phyloP scores from a whole-genome alignment of 2,329 filamentous ascomycete genomes.

The Arthrobotrys sinensis region DNA sequence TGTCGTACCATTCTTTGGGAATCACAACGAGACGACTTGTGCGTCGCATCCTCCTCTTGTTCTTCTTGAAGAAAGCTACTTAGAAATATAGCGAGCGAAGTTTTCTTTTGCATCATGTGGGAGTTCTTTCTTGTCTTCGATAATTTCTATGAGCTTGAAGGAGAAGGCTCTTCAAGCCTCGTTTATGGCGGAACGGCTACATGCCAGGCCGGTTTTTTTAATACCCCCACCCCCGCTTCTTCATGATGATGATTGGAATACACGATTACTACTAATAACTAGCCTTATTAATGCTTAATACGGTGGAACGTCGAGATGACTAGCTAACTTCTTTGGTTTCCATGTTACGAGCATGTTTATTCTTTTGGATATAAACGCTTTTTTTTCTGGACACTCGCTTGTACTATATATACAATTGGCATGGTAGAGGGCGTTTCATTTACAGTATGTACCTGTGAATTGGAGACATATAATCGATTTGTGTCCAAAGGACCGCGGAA shows the following conservation, averaged over 20 bases:
- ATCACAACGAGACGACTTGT: not conserved
- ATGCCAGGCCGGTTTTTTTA: conserved; percentile 28
- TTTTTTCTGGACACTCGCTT: conserved; percentile 50
- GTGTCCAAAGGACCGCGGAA: not conserved
- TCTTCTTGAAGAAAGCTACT: conserved; percentile 1
- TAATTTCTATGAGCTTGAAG: conserved; percentile 2
- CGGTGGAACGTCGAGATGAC: conserved; percentile 23
- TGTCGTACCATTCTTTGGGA: conserved; percentile 9
- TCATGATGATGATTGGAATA: conserved; percentile 3
- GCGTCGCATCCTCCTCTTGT: not conserved
- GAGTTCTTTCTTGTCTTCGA: conserved; percentile 37
- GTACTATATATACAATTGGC: conserved; percentile 52
- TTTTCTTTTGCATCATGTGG: conserved; percentile 45
- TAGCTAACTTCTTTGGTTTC: not conserved
- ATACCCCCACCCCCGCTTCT: not conserved
- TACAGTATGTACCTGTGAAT: not conserved
- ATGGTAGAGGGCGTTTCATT: conserved; percentile 53
- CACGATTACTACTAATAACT: not conserved
- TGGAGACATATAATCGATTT: conserved; percentile 7
- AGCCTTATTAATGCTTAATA: conserved; percentile 58
- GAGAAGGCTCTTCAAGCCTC: not conserved
- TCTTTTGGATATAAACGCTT: conserved; percentile 15
- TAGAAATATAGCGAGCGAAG: not conserved
- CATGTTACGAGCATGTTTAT: not conserved
- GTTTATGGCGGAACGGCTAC: conserved; percentile 13